Evolutionary conservation across 768 basidiomycete species (phyloP).

Genomic region (Suillus americanus): DNA sequence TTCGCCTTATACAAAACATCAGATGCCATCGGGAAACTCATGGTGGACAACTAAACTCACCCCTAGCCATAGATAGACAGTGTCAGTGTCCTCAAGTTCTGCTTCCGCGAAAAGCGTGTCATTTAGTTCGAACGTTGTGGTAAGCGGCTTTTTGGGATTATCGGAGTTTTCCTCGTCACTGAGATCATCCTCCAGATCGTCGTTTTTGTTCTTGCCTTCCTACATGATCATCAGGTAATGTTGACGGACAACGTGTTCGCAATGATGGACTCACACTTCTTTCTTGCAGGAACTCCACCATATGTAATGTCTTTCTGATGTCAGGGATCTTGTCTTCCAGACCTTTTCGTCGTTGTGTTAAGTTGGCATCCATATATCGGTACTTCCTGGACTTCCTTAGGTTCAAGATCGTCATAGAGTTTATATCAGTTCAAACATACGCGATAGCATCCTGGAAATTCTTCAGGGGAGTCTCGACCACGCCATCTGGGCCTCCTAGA

Average conservation of each 20-base stretch:
- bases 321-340: slow-evolving; percentile 96
- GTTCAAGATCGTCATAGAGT: slow-evolving; percentile 15
- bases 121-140: slow-evolving; percentile 91
- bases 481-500: slow-evolving; percentile 74
- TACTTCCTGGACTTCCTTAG: slow-evolving; percentile 75
- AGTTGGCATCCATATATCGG: slow-evolving; percentile 92
- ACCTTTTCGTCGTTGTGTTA: slow-evolving; percentile 72
- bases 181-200: slow-evolving; percentile 54
- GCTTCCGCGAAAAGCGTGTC: slow-evolving; percentile 96
- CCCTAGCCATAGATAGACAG: slow-evolving; percentile 94
- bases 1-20: slow-evolving; percentile 67
- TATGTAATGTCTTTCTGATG: slow-evolving; percentile 86
- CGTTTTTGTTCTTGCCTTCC: slow-evolving; percentile 58
- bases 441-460: slow-evolving; percentile 91
- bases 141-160: slow-evolving; percentile 50
- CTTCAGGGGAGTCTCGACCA: slow-evolving; percentile 75
- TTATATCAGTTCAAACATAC: slow-evolving; percentile 47
- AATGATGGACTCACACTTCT: slow-evolving; percentile 51
- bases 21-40: neutral
- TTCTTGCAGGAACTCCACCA: slow-evolving; percentile 81
- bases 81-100: slow-evolving; percentile 80
- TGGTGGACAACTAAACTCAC: slow-evolving; percentile 45
- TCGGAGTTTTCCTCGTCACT: slow-evolving; percentile 48
- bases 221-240: slow-evolving; percentile 23
- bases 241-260: neutral